phyloP scores from a whole-genome alignment of 73 alveolate genomes.

The Paramecium biaurelia region DNA sequence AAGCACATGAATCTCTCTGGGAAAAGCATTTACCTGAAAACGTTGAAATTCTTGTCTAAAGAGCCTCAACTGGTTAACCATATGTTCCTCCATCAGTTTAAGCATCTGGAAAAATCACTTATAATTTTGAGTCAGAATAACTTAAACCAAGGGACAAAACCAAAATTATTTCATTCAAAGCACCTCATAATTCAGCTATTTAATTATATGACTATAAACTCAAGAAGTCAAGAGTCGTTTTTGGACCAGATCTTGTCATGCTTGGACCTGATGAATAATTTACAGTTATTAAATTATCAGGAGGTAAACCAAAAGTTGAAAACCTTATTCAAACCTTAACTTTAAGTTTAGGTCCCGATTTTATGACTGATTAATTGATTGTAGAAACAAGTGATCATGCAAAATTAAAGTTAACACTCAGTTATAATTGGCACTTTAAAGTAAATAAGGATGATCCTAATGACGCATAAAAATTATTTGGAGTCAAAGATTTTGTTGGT shows the following conservation, averaged over 20 bases:
- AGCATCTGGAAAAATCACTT: constrained; percentile 50
- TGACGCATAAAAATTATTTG: constrained; percentile 71
- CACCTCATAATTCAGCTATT: constrained; percentile 83
- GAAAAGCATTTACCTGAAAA: constrained; percentile 66
- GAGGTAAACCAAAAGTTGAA: constrained; percentile 79
- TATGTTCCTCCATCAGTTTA: constrained; percentile 45
- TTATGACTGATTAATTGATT: constrained; percentile 73
- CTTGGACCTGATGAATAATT: constrained; percentile 84
- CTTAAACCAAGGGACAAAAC: constrained; percentile 63
- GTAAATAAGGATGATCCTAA: constrained; percentile 61
- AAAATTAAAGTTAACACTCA: constrained; percentile 67
- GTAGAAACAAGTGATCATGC: constrained; percentile 91
- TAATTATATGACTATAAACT: constrained; percentile 75
- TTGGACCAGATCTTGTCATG: constrained; percentile 85
- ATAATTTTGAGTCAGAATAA: constrained; percentile 14
- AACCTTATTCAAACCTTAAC: constrained; percentile 61
- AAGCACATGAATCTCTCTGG: constrained; percentile 75
- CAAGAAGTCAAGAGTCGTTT: constrained; percentile 70
- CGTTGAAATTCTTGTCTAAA: constrained; percentile 66
- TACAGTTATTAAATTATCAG: constrained; percentile 72
- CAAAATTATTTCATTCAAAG: constrained; percentile 70
- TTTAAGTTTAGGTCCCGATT: constrained; percentile 77
- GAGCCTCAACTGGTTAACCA: constrained; percentile 66
- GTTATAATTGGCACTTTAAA: constrained; percentile 78
- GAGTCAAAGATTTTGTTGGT: constrained; percentile 80